phyloP scores from a whole-genome alignment of 2,329 filamentous ascomycete species.

The Cordyceps fumosorosea region DNA sequence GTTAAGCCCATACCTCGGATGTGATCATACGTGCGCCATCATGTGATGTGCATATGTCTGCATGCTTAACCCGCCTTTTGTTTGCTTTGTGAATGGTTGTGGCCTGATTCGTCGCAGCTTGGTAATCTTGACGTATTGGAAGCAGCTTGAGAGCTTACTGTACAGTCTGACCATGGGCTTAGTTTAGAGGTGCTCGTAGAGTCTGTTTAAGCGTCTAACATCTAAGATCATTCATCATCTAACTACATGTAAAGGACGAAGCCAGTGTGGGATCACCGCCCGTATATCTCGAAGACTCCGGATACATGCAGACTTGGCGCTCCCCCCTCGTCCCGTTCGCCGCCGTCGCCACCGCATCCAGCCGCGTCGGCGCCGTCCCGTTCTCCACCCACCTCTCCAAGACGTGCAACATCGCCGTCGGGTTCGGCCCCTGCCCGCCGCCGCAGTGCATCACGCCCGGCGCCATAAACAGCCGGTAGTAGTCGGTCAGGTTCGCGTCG shows the following conservation, averaged over 20 bases:
- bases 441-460: background rate
- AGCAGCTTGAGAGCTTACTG: no score
- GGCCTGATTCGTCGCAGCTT: no score
- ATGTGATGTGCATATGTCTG: no score
- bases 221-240: background rate
- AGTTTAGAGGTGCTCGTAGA: no score
- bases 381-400: background rate
- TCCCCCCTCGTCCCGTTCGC: background rate
- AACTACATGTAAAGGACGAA: background rate
- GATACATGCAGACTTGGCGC: background rate
- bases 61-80: no score
- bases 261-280: background rate
- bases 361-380: background rate
- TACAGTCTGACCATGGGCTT: no score
- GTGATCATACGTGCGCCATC: no score
- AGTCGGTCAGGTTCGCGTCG: background rate
- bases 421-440: background rate
- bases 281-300: background rate
- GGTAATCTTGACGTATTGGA: no score
- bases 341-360: background rate
- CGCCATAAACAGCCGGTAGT: background rate
- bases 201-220: no score
- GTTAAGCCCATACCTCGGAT: no score
- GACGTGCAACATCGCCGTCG: background rate
- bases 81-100: no score